Evolutionary conservation across 2,329 filamentous ascomycete genomes (phyloP).

Genomic region (Claviceps sp.): DNA sequence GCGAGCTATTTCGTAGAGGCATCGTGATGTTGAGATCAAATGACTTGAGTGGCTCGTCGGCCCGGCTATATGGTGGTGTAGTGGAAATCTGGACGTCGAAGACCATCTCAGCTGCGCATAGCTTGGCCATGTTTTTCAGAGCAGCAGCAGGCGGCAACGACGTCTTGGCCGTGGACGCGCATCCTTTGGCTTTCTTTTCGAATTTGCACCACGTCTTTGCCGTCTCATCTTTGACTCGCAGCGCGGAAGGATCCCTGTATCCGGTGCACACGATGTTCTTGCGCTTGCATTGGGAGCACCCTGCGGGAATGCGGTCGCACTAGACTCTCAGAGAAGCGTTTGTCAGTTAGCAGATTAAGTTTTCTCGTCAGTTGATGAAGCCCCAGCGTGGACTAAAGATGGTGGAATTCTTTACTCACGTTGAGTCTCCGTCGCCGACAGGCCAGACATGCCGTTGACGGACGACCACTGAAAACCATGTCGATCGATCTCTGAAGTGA

Average conservation of each 20-base stretch:
- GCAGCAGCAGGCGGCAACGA: neutral
- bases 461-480: slow-evolving; percentile 18
- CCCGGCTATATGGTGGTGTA: neutral
- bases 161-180: slow-evolving; percentile 9
- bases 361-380: neutral
- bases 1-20: neutral
- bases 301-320: slow-evolving; percentile 14
- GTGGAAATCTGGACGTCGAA: neutral
- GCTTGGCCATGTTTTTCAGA: neutral
- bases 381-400: neutral
- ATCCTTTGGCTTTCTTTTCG: neutral
- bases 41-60: neutral
- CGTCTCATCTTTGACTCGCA: slow-evolving; percentile 16
- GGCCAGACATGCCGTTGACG: slow-evolving; percentile 15
- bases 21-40: neutral
- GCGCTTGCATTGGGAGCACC: slow-evolving; percentile 16
- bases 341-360: neutral
- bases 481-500: neutral
- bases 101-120: neutral
- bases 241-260: slow-evolving; percentile 12
- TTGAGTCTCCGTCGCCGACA: slow-evolving; percentile 14
- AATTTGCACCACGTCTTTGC: slow-evolving; percentile 10
- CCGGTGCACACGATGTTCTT: slow-evolving; percentile 14
- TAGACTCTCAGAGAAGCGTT: neutral
- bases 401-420: slow-evolving; percentile 7